phyloP scores from a whole-genome alignment of 805 yeast genomes.

The Torulaspora delbrueckii region DNA sequence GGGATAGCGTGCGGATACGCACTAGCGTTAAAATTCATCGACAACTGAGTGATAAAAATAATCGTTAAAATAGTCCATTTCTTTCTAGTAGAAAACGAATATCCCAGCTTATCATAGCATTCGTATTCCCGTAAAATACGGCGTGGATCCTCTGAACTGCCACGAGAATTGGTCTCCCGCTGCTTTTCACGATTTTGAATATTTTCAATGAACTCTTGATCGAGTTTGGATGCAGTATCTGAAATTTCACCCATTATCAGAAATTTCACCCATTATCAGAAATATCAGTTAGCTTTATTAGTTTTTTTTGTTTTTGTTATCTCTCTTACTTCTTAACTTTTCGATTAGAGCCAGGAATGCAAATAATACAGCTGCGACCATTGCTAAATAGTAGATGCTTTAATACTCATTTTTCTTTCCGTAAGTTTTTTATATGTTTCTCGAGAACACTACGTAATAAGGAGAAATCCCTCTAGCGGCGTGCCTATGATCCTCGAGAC shows the following conservation, averaged over 20 bases:
- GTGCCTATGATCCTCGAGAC: background rate
- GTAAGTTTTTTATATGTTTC: background rate
- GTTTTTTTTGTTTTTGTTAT: background rate
- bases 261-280: background rate
- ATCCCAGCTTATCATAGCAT: constrained; percentile 9
- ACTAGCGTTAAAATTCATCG: constrained; percentile 10
- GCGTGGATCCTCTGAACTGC: background rate
- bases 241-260: background rate
- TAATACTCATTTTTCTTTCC: background rate
- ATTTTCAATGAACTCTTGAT: constrained; percentile 9
- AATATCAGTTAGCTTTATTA: background rate
- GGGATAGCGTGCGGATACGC: constrained; percentile 8
- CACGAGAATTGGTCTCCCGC: constrained; percentile 1
- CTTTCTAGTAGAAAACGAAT: constrained; percentile 4
- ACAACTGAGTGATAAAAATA: constrained; percentile 7
- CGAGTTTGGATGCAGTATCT: constrained; percentile 1
- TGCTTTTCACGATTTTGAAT: constrained; percentile 1
- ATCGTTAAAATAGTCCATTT: constrained; percentile 6
- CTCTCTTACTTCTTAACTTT: background rate
- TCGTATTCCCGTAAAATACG: constrained; percentile 6
- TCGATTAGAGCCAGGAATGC: no score
- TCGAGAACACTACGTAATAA: background rate
- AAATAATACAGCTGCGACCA: background rate
- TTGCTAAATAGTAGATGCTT: background rate
- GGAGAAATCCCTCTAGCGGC: background rate